Percentiles rank a stretch among this genome's conserved stretches.
Conservation (phyloP, 495 filamentous ascomycete species). For the Penicillium chermesinum region DNA sequence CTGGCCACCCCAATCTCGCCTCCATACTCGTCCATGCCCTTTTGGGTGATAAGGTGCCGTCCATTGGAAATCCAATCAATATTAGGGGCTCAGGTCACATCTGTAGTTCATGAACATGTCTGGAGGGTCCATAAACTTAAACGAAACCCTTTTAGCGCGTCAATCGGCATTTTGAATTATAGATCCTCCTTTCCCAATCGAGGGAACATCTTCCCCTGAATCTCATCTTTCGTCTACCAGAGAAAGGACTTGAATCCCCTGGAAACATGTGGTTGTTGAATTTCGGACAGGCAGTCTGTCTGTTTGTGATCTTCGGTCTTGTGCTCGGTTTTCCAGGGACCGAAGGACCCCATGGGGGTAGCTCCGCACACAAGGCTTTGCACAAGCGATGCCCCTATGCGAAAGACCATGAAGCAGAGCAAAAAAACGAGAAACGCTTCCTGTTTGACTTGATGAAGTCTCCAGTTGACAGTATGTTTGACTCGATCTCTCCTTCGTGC, state of each 20-base stretch:
- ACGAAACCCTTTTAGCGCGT: too few relatives aligned
- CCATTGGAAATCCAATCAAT: too few relatives aligned
- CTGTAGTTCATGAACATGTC: too few relatives aligned
- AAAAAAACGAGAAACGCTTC: constrained; percentile 20
- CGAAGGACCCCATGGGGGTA: constrained; percentile 2
- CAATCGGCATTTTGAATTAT: too few relatives aligned
- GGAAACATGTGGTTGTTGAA: background rate
- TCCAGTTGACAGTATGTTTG: constrained; percentile 25
- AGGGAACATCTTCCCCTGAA: too few relatives aligned
- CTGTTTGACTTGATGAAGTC: constrained; percentile 21
- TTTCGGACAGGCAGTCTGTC: constrained; percentile 2
- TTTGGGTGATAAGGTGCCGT: too few relatives aligned
- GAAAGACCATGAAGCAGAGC: background rate
- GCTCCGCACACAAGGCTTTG: constrained; percentile 2
- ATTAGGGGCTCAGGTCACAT: too few relatives aligned
- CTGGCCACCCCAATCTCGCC: too few relatives aligned
- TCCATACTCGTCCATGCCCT: too few relatives aligned
- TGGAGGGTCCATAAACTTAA: too few relatives aligned
- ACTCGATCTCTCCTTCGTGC: background rate
- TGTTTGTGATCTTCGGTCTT: constrained; percentile 3
- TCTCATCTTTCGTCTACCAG: background rate
- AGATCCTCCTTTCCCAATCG: too few relatives aligned
- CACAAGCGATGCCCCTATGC: constrained; percentile 26
- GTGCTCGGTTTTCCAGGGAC: constrained; percentile 11
- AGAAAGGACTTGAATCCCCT: background rate